Conservation (phyloP, 805 yeast genomes). For the Metschnikowia kofuensis region DNA sequence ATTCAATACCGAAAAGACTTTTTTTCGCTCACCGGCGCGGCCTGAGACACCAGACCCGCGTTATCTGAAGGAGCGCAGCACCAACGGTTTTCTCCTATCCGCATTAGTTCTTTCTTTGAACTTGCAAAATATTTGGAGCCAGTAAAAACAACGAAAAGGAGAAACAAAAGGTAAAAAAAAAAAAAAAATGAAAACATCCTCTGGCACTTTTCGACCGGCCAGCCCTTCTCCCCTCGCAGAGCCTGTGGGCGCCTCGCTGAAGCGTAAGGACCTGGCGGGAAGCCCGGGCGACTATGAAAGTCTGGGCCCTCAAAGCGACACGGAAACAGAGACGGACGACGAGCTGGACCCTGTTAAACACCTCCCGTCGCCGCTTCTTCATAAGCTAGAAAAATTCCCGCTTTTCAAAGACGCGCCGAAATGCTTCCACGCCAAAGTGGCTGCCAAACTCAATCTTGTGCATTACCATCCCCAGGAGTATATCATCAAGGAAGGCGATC, state of each 20-base stretch:
- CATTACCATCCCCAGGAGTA: constrained; percentile 67
- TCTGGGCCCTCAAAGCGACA: constrained; percentile 4
- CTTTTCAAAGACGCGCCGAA: constrained; percentile 66
- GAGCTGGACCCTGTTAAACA: constrained; percentile 10
- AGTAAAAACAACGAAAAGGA: too few relatives aligned
- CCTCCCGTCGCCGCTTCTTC: constrained; percentile 53
- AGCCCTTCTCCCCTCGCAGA: constrained; percentile 20
- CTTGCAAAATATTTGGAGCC: too few relatives aligned
- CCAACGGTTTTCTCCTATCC: too few relatives aligned
- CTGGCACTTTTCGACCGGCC: constrained; percentile 16
- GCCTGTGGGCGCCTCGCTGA: neutral
- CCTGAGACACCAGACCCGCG: too few relatives aligned
- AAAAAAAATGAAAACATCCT: constrained; percentile 7
- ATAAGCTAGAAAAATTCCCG: constrained; percentile 55
- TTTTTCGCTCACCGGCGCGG: too few relatives aligned
- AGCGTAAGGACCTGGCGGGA: constrained; percentile 1
- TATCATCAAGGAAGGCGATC: constrained; percentile 69
- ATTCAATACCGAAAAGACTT: too few relatives aligned
- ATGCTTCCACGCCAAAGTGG: constrained; percentile 58
- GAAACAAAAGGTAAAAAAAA: neutral
- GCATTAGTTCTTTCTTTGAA: too few relatives aligned
- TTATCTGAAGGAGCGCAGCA: too few relatives aligned
- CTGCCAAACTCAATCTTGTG: constrained; percentile 53
- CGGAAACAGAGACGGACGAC: constrained; percentile 13
- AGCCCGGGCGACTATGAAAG: constrained; percentile 2